phyloP scores from a whole-genome alignment of 2,329 filamentous ascomycete species.

The Atkinsonella hypoxylon region DNA sequence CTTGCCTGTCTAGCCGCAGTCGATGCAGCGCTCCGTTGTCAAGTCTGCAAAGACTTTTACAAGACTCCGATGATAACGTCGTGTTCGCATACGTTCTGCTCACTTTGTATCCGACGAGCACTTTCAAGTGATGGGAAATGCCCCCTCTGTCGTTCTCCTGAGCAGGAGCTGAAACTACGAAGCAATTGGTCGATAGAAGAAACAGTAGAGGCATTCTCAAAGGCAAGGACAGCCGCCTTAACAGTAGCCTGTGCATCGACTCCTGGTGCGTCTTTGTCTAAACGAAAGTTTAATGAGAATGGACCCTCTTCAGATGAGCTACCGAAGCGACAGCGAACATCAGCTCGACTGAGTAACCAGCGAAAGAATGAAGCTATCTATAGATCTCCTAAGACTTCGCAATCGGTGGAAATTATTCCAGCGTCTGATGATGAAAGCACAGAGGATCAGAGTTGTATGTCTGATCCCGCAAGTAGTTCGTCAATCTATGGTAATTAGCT shows the following conservation, averaged over 20 bases:
- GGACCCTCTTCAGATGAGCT: slow-evolving; percentile 17
- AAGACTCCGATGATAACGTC: slow-evolving; percentile 88
- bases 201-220: slow-evolving; percentile 65
- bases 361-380: slow-evolving; percentile 21
- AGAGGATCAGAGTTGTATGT: slow-evolving; percentile 18
- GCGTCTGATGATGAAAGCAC: slow-evolving; percentile 10
- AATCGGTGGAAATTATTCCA: background rate
- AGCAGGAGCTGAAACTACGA: slow-evolving; percentile 76
- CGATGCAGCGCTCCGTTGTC: slow-evolving; percentile 80
- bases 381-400: background rate
- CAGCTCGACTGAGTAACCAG: slow-evolving; percentile 34
- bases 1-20: slow-evolving; percentile 55
- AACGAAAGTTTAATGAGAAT: slow-evolving; percentile 35
- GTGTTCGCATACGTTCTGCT: slow-evolving; percentile 94
- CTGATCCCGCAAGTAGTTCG: slow-evolving; percentile 16
- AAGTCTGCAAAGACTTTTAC: slow-evolving; percentile 98
- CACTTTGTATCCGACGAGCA: slow-evolving; percentile 81
- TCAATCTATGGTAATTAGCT: slow-evolving; percentile 5
- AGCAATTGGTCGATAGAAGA: slow-evolving; percentile 81
- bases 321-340: slow-evolving; percentile 41
- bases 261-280: slow-evolving; percentile 23
- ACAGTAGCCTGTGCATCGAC: slow-evolving; percentile 42
- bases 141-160: slow-evolving; percentile 64
- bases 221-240: slow-evolving; percentile 50
- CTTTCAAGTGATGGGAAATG: slow-evolving; percentile 77